Percentiles rank a stretch among this genome's conserved stretches.
phyloP scores from a whole-genome alignment of 441 rosid species.

The Theobroma grandiflorum region DNA sequence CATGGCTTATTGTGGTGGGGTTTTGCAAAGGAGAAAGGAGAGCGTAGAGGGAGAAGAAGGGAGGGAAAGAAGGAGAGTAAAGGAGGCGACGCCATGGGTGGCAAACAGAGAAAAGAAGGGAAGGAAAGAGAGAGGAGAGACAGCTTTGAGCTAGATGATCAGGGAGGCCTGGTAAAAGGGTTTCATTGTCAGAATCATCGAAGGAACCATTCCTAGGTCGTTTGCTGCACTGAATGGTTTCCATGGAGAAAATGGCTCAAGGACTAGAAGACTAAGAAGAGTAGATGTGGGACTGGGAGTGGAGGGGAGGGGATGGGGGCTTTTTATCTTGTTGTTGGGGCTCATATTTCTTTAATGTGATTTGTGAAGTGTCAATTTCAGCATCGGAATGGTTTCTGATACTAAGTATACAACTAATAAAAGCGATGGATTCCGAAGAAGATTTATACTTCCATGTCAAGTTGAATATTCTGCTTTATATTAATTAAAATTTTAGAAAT shows the following conservation, averaged over 20 bases:
- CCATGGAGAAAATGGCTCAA: neutral
- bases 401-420: too few relatives aligned
- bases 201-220: neutral
- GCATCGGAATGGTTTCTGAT: neutral
- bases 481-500: too few relatives aligned
- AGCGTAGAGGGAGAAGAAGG: conserved; percentile 54
- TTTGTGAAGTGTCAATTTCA: neutral
- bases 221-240: neutral
- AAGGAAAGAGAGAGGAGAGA: conserved; percentile 46
- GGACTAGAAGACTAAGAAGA: neutral
- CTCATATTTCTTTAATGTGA: conserved; percentile 3
- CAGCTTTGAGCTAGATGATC: conserved; percentile 52
- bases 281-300: neutral
- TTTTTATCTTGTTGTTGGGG: neutral
- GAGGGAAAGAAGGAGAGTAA: conserved; percentile 52
- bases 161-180: conserved; percentile 57
- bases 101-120: conserved; percentile 56
- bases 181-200: neutral
- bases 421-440: too few relatives aligned
- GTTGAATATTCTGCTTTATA: too few relatives aligned
- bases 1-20: neutral
- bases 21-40: conserved; percentile 37
- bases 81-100: conserved; percentile 63
- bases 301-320: neutral
- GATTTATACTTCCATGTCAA: too few relatives aligned